Evolutionary conservation across 352 stramenopile genomes (phyloP).

Genomic region (Blastocystis sp.): DNA sequence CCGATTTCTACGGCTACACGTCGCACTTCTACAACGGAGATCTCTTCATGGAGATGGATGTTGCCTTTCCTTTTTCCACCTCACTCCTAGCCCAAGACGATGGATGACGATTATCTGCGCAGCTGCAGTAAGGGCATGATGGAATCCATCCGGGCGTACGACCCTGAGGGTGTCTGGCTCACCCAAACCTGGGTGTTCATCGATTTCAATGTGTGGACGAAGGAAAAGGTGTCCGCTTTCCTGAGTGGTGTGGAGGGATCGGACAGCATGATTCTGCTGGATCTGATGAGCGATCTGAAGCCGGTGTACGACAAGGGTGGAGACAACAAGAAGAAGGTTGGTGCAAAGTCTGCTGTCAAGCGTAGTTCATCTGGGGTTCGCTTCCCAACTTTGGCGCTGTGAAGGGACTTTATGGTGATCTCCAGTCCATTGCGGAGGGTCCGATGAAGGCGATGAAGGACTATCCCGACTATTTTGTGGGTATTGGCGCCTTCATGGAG

Average conservation of each 20-base stretch:
- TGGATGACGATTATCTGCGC: neutral
- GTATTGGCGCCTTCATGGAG: conserved; percentile 71
- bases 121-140: neutral
- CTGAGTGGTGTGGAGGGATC: conserved; percentile 63
- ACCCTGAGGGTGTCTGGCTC: conserved; percentile 70
- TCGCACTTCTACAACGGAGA: conserved; percentile 58
- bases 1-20: neutral
- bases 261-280: conserved; percentile 69
- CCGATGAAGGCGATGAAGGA: conserved; percentile 62
- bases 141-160: conserved; percentile 62
- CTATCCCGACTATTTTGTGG: conserved; percentile 69
- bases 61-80: neutral
- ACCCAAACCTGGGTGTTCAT: conserved; percentile 72
- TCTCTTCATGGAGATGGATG: conserved; percentile 60
- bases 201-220: conserved; percentile 68
- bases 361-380: conserved; percentile 73
- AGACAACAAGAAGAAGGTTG: conserved; percentile 67
- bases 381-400: conserved; percentile 73
- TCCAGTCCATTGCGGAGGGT: conserved; percentile 65
- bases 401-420: conserved; percentile 68
- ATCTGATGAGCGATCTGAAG: conserved; percentile 66
- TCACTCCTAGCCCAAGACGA: neutral
- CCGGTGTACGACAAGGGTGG: conserved; percentile 62
- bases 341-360: conserved; percentile 67
- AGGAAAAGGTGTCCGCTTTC: conserved; percentile 57